phyloP scores from a whole-genome alignment of 768 basidiomycete genomes.

The Pholiota molesta region DNA sequence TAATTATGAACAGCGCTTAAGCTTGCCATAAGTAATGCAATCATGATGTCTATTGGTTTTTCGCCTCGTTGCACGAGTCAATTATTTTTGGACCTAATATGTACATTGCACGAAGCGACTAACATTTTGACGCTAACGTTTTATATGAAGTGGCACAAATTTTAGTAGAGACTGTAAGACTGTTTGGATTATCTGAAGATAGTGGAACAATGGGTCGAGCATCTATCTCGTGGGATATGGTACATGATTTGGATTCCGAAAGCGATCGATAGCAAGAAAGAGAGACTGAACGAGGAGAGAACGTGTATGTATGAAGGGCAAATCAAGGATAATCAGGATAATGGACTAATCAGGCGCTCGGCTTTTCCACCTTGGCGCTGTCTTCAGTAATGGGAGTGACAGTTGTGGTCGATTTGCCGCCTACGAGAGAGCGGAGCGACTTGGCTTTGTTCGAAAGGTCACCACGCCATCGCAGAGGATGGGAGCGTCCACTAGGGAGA shows the following conservation, averaged over 20 bases:
- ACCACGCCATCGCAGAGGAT: neutral
- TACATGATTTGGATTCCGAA: neutral
- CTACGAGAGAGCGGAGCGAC: constrained; percentile 7
- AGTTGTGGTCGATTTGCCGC: constrained; percentile 1
- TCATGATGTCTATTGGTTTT: too few species aligned
- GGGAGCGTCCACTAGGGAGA: neutral
- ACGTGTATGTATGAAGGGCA: neutral
- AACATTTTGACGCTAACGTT: too few species aligned
- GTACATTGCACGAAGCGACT: too few species aligned
- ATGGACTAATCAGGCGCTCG: neutral
- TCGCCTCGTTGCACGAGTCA: too few species aligned
- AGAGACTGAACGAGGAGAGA: neutral
- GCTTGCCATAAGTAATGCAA: too few species aligned
- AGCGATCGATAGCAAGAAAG: neutral
- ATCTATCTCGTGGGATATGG: neutral
- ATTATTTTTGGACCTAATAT: too few species aligned
- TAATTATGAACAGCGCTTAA: neutral
- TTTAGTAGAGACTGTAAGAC: too few species aligned
- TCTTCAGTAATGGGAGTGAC: neutral
- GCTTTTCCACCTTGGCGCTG: neutral
- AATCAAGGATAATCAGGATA: neutral
- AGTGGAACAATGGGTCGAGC: too few species aligned
- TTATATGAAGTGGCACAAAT: too few species aligned
- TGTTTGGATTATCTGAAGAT: too few species aligned
- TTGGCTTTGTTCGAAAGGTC: constrained; percentile 1